phyloP scores from a whole-genome alignment of 768 basidiomycete genomes.

The Amanita rimosa region DNA sequence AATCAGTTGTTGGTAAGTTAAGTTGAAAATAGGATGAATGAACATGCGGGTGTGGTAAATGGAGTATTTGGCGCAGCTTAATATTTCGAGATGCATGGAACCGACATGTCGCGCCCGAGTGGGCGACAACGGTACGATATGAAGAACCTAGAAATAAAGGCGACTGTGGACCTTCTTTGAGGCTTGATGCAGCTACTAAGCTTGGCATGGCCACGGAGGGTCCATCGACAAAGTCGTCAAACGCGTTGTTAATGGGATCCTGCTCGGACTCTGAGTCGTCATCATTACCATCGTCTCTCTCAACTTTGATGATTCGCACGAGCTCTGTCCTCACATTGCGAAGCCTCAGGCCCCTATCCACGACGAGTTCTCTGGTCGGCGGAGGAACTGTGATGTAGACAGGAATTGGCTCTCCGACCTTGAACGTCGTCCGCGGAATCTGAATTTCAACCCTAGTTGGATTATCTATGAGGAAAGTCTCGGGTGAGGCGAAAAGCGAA shows the following conservation, averaged over 20 bases:
- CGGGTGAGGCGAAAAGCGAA: conserved; percentile 45
- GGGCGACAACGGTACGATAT: conserved; percentile 51
- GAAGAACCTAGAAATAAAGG: conserved; percentile 27
- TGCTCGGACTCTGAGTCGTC: conserved; percentile 21
- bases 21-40: conserved; percentile 37
- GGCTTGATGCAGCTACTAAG: conserved; percentile 17
- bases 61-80: conserved; percentile 72
- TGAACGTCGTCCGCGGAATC: conserved; percentile 62
- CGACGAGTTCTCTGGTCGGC: conserved; percentile 54
- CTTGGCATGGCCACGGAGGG: conserved; percentile 5
- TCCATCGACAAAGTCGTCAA: conserved; percentile 6
- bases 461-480: conserved; percentile 41
- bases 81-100: conserved; percentile 72
- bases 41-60: conserved; percentile 40
- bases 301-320: conserved; percentile 51
- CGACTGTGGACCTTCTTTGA: conserved; percentile 29
- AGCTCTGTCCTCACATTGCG: conserved; percentile 78
- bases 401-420: conserved; percentile 63
- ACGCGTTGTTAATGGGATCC: conserved; percentile 11
- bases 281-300: conserved; percentile 30
- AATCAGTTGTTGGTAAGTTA: conserved; percentile 30
- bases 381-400: conserved; percentile 75
- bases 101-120: conserved; percentile 86
- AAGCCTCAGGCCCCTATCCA: conserved; percentile 60
- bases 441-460: conserved; percentile 64